Conservation (phyloP, 2,329 filamentous ascomycete genomes). For the Penicillium olsonii region DNA sequence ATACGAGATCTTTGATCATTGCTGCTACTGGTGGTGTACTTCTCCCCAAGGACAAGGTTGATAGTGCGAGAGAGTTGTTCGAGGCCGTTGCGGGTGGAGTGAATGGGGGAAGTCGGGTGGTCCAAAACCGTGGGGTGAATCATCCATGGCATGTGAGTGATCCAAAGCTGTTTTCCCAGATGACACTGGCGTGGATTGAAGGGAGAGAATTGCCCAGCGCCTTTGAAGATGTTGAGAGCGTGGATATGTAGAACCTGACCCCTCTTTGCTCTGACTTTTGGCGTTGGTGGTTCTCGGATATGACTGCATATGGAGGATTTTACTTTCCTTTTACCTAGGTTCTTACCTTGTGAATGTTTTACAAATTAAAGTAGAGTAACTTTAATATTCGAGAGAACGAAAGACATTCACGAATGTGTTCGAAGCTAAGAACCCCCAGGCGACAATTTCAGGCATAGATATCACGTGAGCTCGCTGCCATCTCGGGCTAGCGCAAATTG, state of each 20-base stretch:
- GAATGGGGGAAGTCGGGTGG: conserved; percentile 10
- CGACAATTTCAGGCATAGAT: neutral
- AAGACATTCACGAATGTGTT: no score
- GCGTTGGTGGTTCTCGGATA: neutral
- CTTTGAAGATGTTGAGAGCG: conserved; percentile 9
- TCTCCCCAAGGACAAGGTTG: conserved; percentile 5
- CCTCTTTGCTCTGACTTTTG: no score
- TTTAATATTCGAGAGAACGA: no score
- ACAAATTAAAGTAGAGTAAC: no score
- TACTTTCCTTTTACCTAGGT: neutral
- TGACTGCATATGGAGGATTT: neutral
- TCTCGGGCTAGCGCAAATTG: conserved; percentile 15
- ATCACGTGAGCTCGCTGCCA: neutral
- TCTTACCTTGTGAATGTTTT: no score
- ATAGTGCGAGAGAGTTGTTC: conserved; percentile 4
- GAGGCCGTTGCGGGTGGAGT: conserved; percentile 3
- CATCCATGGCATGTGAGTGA: conserved; percentile 12
- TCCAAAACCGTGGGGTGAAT: conserved; percentile 5
- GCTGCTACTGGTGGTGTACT: neutral
- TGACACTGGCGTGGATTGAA: conserved; percentile 5
- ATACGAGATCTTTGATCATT: conserved; percentile 7
- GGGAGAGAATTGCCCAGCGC: neutral
- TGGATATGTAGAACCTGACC: neutral
- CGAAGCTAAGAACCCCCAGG: neutral
- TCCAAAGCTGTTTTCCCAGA: conserved; percentile 5